Conservation (phyloP, 108 stramenopile genomes). For the Cyclotella atomus region DNA sequence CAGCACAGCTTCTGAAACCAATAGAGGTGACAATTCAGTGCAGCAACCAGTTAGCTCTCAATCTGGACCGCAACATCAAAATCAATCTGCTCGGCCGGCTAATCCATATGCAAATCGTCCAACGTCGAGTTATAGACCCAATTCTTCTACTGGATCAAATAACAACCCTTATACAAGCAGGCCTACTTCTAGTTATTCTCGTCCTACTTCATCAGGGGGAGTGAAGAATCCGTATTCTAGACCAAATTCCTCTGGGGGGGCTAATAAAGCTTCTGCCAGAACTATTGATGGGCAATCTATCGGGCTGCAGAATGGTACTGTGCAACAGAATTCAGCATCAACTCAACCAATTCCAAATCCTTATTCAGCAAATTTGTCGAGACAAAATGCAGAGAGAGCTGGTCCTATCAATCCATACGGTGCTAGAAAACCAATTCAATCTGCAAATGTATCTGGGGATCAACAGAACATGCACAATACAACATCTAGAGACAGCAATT, state of each 20-base stretch:
- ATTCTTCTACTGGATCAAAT: neutral
- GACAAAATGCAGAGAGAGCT: neutral
- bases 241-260: neutral
- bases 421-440: neutral
- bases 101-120: neutral
- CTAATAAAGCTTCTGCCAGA: neutral
- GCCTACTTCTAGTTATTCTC: neutral
- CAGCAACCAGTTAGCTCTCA: neutral
- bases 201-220: neutral
- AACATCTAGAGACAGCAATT: no score
- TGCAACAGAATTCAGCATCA: neutral
- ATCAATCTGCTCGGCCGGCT: neutral
- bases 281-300: neutral
- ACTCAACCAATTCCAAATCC: neutral
- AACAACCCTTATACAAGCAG: neutral
- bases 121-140: neutral
- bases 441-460: neutral
- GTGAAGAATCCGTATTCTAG: constrained; percentile 7
- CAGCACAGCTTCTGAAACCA: neutral
- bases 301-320: neutral
- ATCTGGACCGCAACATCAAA: neutral
- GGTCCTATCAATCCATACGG: constrained; percentile 1
- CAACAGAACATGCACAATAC: neutral
- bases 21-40: constrained; percentile 10
- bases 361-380: neutral